A percentile compares a stretch with the other conserved stretches of the same genome.
phyloP scores from a whole-genome alignment of 192 early-diverging fungal species.

The Phycomyces nitens region DNA sequence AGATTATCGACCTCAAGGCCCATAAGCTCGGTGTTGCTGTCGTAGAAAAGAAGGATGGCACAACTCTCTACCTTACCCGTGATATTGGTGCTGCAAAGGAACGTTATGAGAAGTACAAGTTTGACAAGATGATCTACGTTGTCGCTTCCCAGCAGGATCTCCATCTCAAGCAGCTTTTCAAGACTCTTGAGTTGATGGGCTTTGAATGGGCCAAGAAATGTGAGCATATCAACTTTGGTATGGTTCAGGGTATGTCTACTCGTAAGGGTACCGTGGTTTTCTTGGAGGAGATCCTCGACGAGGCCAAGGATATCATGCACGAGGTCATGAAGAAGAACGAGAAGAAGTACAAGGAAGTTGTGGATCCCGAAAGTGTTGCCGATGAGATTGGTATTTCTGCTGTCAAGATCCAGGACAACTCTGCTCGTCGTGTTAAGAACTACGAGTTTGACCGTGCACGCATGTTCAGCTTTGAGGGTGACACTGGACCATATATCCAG shows the following conservation, averaged over 20 bases:
- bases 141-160: constrained; percentile 87
- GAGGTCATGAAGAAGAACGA: constrained; percentile 88
- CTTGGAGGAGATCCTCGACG: constrained; percentile 89
- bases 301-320: constrained; percentile 86
- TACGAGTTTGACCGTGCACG: constrained; percentile 90
- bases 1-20: constrained; percentile 78
- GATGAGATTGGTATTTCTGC: constrained; percentile 92
- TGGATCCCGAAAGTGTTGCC: constrained; percentile 74
- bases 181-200: constrained; percentile 79
- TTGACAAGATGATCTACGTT: constrained; percentile 92
- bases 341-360: constrained; percentile 79
- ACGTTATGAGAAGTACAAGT: constrained; percentile 83
- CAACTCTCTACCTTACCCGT: constrained; percentile 90
- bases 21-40: constrained; percentile 82
- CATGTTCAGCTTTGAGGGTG: constrained; percentile 95
- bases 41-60: constrained; percentile 88
- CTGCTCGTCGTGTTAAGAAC: constrained; percentile 88
- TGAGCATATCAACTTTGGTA: constrained; percentile 91
- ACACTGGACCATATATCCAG: constrained; percentile 99
- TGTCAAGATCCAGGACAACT: constrained; percentile 89
- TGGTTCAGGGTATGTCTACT: constrained; percentile 94
- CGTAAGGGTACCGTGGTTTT: constrained; percentile 94
- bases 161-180: constrained; percentile 94
- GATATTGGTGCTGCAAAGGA: constrained; percentile 95
- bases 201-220: constrained; percentile 80